These are phyloP conservation scores for Furcasterigmium furcatum DNA, from an alignment of 2,329 filamentous ascomycete genomes.

Conservation along the genomic window DNA sequence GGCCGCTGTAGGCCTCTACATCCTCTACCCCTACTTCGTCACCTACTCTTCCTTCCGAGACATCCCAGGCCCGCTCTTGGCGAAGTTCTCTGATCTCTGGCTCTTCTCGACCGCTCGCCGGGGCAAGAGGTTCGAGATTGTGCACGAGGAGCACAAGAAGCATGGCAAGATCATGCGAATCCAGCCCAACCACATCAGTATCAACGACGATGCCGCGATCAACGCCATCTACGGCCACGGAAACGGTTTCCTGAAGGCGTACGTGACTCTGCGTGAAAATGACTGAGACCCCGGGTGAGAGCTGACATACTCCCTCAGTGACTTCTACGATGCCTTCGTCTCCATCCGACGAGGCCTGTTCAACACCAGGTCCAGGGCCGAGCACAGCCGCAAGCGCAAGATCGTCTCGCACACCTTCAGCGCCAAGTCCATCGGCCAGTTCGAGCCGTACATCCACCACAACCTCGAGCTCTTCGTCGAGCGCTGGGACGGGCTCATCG, in stretches of 20 bases:
- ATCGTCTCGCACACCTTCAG: slow-evolving; percentile 85
- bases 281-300: too few relatives aligned
- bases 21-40: slow-evolving; percentile 54
- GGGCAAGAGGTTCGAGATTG: slow-evolving; percentile 59
- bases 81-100: slow-evolving; percentile 76
- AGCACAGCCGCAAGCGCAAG: slow-evolving; percentile 88
- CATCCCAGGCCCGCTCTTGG: slow-evolving; percentile 62
- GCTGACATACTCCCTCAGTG: too few relatives aligned
- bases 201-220: slow-evolving; percentile 79
- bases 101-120: slow-evolving; percentile 63
- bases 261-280: slow-evolving; percentile 18
- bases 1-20: slow-evolving; percentile 6
- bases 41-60: slow-evolving; percentile 46
- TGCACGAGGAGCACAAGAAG: slow-evolving; percentile 73
- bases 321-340: slow-evolving; percentile 91
- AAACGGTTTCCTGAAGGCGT: slow-evolving; percentile 72
- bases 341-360: slow-evolving; percentile 83
- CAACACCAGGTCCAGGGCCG: slow-evolving; percentile 78
- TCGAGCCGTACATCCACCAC: slow-evolving; percentile 83
- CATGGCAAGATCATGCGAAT: slow-evolving; percentile 79
- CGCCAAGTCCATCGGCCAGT: slow-evolving; percentile 74
- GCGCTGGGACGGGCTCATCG: slow-evolving; percentile 66
- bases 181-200: slow-evolving; percentile 78
- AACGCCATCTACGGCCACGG: slow-evolving; percentile 74
- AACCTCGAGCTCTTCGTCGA: slow-evolving; percentile 73